Percentiles rank a stretch among this genome's conserved stretches.
Evolutionary conservation across 345 rosid species (phyloP).

Genomic region (Lumnitzera racemosa): DNA sequence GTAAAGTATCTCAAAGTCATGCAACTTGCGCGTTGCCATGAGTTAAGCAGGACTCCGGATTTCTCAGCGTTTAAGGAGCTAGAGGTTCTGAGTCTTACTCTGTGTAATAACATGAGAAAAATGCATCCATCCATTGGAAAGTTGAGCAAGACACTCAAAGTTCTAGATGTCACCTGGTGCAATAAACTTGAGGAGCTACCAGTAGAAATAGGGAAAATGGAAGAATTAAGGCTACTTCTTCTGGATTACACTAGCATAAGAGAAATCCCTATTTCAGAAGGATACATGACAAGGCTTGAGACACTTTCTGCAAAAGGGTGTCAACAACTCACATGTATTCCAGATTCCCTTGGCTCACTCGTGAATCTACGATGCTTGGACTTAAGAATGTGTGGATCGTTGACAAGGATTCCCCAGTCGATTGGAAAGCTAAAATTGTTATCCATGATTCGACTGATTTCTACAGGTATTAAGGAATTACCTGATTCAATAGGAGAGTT

Average conservation of each 20-base stretch:
- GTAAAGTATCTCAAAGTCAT: no score
- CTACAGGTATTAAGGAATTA: background rate
- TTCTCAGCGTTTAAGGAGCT: background rate
- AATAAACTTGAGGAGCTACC: accelerated
- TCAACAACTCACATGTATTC: no score
- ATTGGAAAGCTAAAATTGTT: background rate
- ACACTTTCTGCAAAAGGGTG: background rate
- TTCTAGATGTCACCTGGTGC: accelerated
- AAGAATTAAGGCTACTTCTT: background rate
- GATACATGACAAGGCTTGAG: background rate
- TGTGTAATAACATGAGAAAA: background rate
- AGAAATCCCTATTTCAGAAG: background rate
- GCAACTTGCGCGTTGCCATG: no score
- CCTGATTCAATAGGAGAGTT: background rate
- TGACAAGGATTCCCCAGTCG: background rate
- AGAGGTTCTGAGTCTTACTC: background rate
- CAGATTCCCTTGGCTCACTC: no score
- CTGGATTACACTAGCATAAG: background rate
- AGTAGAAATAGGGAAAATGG: background rate
- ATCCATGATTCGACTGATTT: no score
- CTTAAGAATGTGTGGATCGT: background rate
- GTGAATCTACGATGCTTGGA: background rate
- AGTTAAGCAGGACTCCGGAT: no score
- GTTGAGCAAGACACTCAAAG: background rate
- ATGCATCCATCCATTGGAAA: background rate